Percentiles rank a stretch among this genome's conserved stretches.
phyloP scores from a whole-genome alignment of 352 stramenopile genomes.

The Phytophthora quininea region DNA sequence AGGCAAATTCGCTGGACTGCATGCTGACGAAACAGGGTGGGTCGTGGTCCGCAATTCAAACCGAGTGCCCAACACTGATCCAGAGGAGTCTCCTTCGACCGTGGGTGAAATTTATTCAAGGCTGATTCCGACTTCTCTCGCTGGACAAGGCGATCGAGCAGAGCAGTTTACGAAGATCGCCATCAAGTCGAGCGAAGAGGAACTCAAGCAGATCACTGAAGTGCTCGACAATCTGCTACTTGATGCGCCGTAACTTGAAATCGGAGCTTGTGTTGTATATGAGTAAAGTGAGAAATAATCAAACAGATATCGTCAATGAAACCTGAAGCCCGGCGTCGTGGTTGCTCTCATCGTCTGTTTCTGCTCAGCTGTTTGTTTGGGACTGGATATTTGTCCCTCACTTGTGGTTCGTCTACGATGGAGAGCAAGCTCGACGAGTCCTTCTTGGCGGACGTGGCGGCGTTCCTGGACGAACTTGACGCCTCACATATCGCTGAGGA shows the following conservation, averaged over 20 bases:
- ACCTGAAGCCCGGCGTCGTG: neutral
- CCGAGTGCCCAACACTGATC: neutral
- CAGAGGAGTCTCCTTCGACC: neutral
- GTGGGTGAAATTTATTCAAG: conserved; percentile 15
- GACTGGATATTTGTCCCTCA: neutral
- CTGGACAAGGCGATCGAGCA: neutral
- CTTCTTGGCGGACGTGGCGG: conserved; percentile 15
- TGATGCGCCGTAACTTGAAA: neutral
- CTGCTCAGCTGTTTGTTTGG: neutral
- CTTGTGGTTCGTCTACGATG: neutral
- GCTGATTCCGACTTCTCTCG: conserved; percentile 12
- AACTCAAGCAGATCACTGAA: neutral
- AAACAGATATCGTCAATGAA: neutral
- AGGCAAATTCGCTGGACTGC: conserved; percentile 30
- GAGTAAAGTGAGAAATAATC: neutral
- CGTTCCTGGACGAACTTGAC: conserved; percentile 4
- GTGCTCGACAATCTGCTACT: conserved; percentile 29
- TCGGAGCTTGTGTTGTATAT: neutral
- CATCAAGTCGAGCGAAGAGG: neutral
- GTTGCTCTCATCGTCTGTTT: too few species aligned
- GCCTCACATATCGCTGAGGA: neutral
- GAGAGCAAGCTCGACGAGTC: conserved; percentile 3
- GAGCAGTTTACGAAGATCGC: neutral
- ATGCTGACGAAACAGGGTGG: conserved; percentile 60
- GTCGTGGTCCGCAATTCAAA: conserved; percentile 7